Base-by-base conservation (phyloP, 768 basidiomycete genomes). In the Boletus subparvulus region DNA sequence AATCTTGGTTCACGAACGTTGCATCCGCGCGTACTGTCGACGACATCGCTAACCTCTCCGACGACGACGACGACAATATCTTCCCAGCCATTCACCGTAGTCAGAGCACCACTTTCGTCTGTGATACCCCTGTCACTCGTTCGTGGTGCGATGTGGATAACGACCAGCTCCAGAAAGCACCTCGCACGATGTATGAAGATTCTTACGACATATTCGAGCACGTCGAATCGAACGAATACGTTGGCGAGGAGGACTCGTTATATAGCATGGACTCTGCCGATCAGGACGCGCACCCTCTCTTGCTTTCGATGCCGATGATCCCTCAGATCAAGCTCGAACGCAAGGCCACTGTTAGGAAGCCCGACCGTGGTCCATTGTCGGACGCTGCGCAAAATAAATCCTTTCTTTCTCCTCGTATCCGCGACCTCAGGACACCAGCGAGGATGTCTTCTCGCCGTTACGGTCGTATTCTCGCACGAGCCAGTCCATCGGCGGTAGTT, bases 301-400 rank as follows among this genome's bases (percentile, higher is more conserved):
- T 69, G 46, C 61, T 69, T 47, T 67, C 69, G 5, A 71, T 67
- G 52, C 68, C 68, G 6, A 54, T 61, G 1, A 72, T 69, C n/a
- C 68, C 68, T 30, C 58, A 49, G 48, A 69, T 69, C 49, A 66
- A 57, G 28, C 65, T 69, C 3, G 59, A 69, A 26, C 66, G 66
- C 45, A 69, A 63, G 28, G 66, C 66, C 28, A 67, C 66, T 8
- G 44, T 69, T 16, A 66, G 55, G 55, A 48, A 61, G 17, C 41
- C 46, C 0, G 61, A 61, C 11, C 41, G 43, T 12, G 36, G 1
- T 16, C 52, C 35, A 26, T 33, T 17, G 2, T 46, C 30, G 11
- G 47, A 52, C 9, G 24, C 43, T n/a, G 4, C 19, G 26, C 57
- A 55, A 14, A 54, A 60, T 1, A 47, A 52, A 26, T 32, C 30